Evolutionary conservation across 2,329 filamentous ascomycete species (phyloP).

Genomic region (Chrysoporthe austroafricana): DNA sequence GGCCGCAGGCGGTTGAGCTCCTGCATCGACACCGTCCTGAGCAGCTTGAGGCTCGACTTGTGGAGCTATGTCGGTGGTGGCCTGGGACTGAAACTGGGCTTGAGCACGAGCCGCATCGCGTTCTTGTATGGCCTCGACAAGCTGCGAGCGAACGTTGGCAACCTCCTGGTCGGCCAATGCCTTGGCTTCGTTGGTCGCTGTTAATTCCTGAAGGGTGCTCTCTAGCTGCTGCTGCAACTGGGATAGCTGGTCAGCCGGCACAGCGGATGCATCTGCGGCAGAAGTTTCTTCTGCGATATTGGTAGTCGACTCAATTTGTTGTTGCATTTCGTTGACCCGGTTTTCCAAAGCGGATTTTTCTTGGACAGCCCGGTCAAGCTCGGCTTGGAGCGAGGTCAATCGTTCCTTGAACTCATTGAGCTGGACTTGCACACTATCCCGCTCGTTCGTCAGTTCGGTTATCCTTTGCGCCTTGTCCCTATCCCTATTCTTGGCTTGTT

Average conservation of each 20-base stretch:
- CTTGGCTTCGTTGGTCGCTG: conserved; percentile 69
- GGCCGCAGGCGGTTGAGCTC: conserved; percentile 31
- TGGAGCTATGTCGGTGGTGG: conserved; percentile 31
- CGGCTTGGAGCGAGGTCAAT: conserved; percentile 47
- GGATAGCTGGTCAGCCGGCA: conserved; percentile 52
- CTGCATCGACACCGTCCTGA: conserved; percentile 35
- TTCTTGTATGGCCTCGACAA: conserved; percentile 65
- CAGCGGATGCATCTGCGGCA: conserved; percentile 44
- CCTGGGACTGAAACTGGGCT: conserved; percentile 35
- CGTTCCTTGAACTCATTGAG: conserved; percentile 50
- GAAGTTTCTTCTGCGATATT: conserved; percentile 29
- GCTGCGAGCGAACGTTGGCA: conserved; percentile 56
- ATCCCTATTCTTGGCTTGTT: conserved; percentile 66
- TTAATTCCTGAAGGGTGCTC: conserved; percentile 59
- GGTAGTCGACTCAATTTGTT: conserved; percentile 33
- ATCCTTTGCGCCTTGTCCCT: conserved; percentile 56
- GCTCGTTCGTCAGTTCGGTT: conserved; percentile 58
- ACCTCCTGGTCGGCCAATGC: conserved; percentile 68
- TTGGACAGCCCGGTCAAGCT: conserved; percentile 57
- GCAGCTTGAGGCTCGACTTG: conserved; percentile 32
- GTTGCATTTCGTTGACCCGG: conserved; percentile 50
- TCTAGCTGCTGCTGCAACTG: conserved; percentile 52
- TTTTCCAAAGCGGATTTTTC: conserved; percentile 37
- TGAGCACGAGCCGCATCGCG: conserved; percentile 63
- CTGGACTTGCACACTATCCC: conserved; percentile 55